Conservation (phyloP, 345 rosid genomes). For the Trapa incisa region DNA sequence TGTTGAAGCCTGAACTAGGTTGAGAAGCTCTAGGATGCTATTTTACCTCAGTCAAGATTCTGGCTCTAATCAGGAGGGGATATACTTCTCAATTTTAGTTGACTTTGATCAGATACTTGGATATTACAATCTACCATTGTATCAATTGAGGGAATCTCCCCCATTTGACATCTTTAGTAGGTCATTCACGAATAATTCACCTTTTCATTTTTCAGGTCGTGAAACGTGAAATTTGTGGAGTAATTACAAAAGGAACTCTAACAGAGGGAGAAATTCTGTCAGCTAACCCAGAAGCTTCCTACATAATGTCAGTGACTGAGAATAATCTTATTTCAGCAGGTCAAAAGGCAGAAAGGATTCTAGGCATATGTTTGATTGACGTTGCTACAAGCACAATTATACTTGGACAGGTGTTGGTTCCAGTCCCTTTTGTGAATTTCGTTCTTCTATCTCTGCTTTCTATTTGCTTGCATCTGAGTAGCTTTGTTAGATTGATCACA, state of each 20-base stretch:
- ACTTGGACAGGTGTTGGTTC: conserved; percentile 63
- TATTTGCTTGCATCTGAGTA: not conserved
- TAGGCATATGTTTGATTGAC: conserved; percentile 85
- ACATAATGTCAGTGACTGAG: conserved; percentile 77
- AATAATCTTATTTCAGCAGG: conserved; percentile 17
- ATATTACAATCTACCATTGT: not conserved
- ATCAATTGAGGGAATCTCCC: not conserved
- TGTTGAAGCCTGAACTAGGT: not conserved
- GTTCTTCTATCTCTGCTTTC: not conserved
- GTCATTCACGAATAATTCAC: not conserved
- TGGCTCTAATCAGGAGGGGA: not conserved
- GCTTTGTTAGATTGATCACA: not conserved
- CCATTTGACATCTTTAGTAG: not conserved
- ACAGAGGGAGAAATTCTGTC: conserved; percentile 81
- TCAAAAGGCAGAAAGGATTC: conserved; percentile 28
- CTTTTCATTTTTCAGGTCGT: conserved; percentile 55
- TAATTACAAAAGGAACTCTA: conserved; percentile 85
- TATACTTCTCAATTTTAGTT: not conserved
- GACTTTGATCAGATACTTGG: not conserved
- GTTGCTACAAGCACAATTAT: conserved; percentile 75
- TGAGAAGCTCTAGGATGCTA: not conserved
- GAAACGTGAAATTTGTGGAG: conserved; percentile 90
- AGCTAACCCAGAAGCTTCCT: conserved; percentile 85
- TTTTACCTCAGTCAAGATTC: not conserved
- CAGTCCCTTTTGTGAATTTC: conserved; percentile 3